Conservation (phyloP, 805 yeast genomes). For the Ogataea nakhonphanomensis region DNA sequence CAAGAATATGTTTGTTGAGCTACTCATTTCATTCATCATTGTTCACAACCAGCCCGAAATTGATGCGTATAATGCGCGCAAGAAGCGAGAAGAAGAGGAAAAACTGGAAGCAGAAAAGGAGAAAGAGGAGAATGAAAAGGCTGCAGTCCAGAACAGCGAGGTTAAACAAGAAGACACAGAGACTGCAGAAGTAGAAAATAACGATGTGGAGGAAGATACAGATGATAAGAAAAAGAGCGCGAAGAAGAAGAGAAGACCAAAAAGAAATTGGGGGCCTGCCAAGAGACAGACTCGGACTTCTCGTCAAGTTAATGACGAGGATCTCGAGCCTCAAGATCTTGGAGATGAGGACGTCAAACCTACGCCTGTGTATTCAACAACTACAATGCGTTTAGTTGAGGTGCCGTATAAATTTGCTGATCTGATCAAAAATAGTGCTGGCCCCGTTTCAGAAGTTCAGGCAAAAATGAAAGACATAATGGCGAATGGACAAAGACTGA, state of each 20-base stretch:
- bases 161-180: slow-evolving; percentile 12
- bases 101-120: slow-evolving; percentile 16
- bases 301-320: slow-evolving; percentile 20
- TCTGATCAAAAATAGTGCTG: slow-evolving; percentile 63
- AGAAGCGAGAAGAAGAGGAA: slow-evolving; percentile 24
- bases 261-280: slow-evolving; percentile 28
- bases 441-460: slow-evolving; percentile 52
- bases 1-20: slow-evolving; percentile 33
- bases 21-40: slow-evolving; percentile 47
- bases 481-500: slow-evolving; percentile 54
- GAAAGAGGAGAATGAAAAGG: slow-evolving; percentile 19
- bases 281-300: slow-evolving; percentile 29
- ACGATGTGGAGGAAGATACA: slow-evolving; percentile 25
- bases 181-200: slow-evolving; percentile 18
- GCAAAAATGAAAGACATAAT: slow-evolving; percentile 59
- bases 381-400: slow-evolving; percentile 62
- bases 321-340: slow-evolving; percentile 19
- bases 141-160: slow-evolving; percentile 10
- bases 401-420: slow-evolving; percentile 65
- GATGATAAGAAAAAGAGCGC: slow-evolving; percentile 24
- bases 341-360: slow-evolving; percentile 44
- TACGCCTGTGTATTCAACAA: slow-evolving; percentile 49
- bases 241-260: slow-evolving; percentile 26
- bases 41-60: slow-evolving; percentile 50
- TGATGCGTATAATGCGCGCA: slow-evolving; percentile 40